Percentiles rank a stretch among this genome's conserved stretches.
Conservation (phyloP, 345 rosid species). For the Hibiscus mutabilis region DNA sequence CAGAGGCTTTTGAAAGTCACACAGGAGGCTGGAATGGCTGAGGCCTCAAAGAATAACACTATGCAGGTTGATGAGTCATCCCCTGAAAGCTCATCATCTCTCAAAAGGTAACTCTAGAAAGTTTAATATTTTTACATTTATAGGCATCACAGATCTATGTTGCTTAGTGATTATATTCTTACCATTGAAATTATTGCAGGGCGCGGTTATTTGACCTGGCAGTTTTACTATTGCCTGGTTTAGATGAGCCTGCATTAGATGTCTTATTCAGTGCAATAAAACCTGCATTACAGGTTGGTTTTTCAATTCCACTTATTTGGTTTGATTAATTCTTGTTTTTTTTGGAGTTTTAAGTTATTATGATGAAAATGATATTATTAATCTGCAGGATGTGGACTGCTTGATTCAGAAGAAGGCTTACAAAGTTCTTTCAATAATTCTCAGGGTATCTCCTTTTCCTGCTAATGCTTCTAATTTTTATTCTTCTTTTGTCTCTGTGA, state of each 20-base stretch:
- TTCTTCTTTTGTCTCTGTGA: neutral
- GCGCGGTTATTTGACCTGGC: slow-evolving; percentile 73
- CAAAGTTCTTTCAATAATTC: slow-evolving; percentile 73
- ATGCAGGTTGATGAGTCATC: slow-evolving; percentile 51
- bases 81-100: slow-evolving; percentile 31
- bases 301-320: slow-evolving; percentile 5
- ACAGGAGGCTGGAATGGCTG: slow-evolving; percentile 42
- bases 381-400: slow-evolving; percentile 65
- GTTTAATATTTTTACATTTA: slow-evolving; percentile 2
- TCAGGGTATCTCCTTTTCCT: slow-evolving; percentile 46
- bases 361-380: slow-evolving; percentile 2
- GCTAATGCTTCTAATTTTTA: neutral
- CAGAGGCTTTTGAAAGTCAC: slow-evolving; percentile 61
- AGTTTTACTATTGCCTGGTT: slow-evolving; percentile 72
- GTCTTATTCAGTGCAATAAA: slow-evolving; percentile 53
- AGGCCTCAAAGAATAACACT: slow-evolving; percentile 31
- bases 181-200: slow-evolving; percentile 39
- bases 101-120: slow-evolving; percentile 40
- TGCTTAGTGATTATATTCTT: neutral
- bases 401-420: slow-evolving; percentile 87
- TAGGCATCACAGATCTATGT: neutral
- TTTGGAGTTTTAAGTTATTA: neutral
- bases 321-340: slow-evolving; percentile 7
- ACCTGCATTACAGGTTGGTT: slow-evolving; percentile 74
- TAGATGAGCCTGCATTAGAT: slow-evolving; percentile 46